Evolutionary conservation across 352 stramenopile genomes (phyloP).

Genomic region (Globisporangium canariense): DNA sequence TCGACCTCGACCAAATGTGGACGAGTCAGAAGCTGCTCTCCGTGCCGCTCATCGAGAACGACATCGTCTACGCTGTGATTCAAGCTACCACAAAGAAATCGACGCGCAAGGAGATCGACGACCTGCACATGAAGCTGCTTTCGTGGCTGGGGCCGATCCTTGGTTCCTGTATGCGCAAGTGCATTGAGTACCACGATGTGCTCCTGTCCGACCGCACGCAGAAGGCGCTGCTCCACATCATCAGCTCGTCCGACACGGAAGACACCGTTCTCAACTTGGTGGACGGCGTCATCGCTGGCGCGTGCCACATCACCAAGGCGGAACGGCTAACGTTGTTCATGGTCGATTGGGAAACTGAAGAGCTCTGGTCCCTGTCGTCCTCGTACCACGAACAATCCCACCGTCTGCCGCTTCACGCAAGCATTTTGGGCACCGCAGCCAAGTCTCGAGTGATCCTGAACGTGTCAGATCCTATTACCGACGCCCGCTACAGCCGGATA

Average conservation of each 20-base stretch:
- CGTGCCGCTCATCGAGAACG: conserved; percentile 69
- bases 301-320: conserved; percentile 78
- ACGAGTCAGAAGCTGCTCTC: conserved; percentile 62
- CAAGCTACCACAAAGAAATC: conserved; percentile 50
- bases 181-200: conserved; percentile 84
- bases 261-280: conserved; percentile 84
- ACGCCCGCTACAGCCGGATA: conserved; percentile 50
- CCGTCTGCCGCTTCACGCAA: conserved; percentile 53
- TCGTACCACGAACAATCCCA: conserved; percentile 71
- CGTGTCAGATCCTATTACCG: conserved; percentile 54
- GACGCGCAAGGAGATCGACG: conserved; percentile 42
- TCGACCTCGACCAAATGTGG: conserved; percentile 64
- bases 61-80: conserved; percentile 76
- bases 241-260: conserved; percentile 79
- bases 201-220: conserved; percentile 80
- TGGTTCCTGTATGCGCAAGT: conserved; percentile 81
- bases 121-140: conserved; percentile 68
- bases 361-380: conserved; percentile 79
- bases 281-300: conserved; percentile 77
- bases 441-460: conserved; percentile 67
- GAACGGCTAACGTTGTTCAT: conserved; percentile 78
- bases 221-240: conserved; percentile 82
- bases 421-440: conserved; percentile 59
- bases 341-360: conserved; percentile 79
- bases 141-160: conserved; percentile 80